Evolutionary conservation across 768 basidiomycete genomes (phyloP).

Genomic region (Trametes coccinea): DNA sequence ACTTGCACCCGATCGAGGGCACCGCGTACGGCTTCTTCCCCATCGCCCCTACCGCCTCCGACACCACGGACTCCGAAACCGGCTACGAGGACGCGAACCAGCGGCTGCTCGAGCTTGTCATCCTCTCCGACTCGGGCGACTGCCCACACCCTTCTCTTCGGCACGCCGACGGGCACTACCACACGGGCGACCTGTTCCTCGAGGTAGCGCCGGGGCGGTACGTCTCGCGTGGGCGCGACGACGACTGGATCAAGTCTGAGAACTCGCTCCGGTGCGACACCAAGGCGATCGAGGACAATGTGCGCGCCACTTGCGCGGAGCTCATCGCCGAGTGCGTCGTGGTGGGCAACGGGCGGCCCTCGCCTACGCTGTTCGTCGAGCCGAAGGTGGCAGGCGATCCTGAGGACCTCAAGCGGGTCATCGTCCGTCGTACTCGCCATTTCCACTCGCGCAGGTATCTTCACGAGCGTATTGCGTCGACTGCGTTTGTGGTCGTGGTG

Average conservation of each 20-base stretch:
- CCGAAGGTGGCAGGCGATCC: constrained; percentile 45
- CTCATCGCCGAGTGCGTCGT: constrained; percentile 75
- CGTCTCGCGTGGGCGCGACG: constrained; percentile 69
- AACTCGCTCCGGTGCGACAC: constrained; percentile 80
- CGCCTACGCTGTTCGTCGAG: constrained; percentile 76
- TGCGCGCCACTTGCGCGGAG: constrained; percentile 60
- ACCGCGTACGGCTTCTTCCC: constrained; percentile 70
- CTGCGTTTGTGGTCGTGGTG: constrained; percentile 69
- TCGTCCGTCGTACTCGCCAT: constrained; percentile 68
- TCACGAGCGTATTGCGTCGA: constrained; percentile 71
- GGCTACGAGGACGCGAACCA: constrained; percentile 53
- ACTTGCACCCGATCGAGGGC: constrained; percentile 60
- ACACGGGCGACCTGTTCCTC: constrained; percentile 81
- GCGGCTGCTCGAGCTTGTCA: constrained; percentile 66
- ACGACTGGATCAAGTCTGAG: constrained; percentile 86
- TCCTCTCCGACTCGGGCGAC: constrained; percentile 65
- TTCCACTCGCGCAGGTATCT: constrained; percentile 77
- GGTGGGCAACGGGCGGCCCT: constrained; percentile 74
- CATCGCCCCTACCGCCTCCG: constrained; percentile 39
- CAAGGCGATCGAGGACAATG: constrained; percentile 79
- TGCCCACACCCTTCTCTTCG: constrained; percentile 65
- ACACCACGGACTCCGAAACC: constrained; percentile 32
- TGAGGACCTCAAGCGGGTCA: constrained; percentile 63
- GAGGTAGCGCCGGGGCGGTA: constrained; percentile 59
- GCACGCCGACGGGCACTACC: constrained; percentile 66